phyloP scores from a whole-genome alignment of 495 filamentous ascomycete species.

The Penicillium pancosmium region DNA sequence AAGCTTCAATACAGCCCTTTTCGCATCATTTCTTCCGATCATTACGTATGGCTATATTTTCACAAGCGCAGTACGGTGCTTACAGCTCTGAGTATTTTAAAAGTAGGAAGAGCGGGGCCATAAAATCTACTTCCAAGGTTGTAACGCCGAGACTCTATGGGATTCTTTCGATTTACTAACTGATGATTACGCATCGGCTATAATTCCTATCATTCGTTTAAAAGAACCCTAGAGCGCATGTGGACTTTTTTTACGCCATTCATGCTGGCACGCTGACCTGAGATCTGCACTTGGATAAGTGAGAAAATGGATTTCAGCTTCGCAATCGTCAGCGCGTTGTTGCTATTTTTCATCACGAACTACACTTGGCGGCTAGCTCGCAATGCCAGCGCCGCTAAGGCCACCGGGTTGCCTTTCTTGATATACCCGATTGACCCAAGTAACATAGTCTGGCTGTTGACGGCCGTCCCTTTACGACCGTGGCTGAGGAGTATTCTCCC shows the following conservation, averaged over 20 bases:
- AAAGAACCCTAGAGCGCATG: neutral
- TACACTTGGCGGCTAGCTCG: neutral
- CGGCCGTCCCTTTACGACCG: neutral
- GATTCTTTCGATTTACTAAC: neutral
- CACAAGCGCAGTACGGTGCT: too few species aligned
- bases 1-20: too few species aligned
- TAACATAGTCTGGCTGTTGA: neutral
- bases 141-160: too few species aligned
- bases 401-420: constrained; percentile 1
- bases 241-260: neutral
- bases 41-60: too few species aligned
- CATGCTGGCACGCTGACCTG: neutral
- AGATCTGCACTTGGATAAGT: neutral
- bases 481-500: neutral
- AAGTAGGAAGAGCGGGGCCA: too few species aligned
- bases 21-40: too few species aligned
- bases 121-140: too few species aligned
- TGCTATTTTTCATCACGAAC: constrained; percentile 4
- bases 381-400: constrained; percentile 1
- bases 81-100: too few species aligned
- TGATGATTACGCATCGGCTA: neutral
- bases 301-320: neutral
- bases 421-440: neutral
- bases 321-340: neutral
- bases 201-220: neutral